Evolutionary conservation across 2,329 filamentous ascomycete genomes (phyloP).

Genomic region (Neofusicoccum kwambonambiense): DNA sequence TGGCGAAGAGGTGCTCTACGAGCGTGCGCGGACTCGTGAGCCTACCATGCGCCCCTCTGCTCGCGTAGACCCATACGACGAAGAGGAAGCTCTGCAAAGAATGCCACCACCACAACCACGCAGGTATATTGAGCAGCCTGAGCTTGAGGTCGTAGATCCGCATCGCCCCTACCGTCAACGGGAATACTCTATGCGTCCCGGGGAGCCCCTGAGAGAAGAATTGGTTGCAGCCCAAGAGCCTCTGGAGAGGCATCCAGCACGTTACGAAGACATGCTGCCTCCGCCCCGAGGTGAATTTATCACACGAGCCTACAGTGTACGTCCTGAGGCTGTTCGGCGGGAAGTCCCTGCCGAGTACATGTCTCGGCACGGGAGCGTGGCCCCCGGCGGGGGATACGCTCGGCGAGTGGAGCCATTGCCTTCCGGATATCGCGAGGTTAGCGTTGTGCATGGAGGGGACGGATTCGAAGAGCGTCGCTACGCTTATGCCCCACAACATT

Average conservation of each 20-base stretch:
- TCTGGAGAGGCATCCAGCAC: conserved; percentile 29
- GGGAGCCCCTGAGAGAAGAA: conserved; percentile 26
- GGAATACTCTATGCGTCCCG: conserved; percentile 57
- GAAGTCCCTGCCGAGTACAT: conserved; percentile 35
- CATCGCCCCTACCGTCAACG: conserved; percentile 54
- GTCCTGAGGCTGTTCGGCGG: conserved; percentile 36
- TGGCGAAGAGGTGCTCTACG: conserved; percentile 63
- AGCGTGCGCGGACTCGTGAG: conserved; percentile 58
- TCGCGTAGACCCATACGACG: conserved; percentile 49
- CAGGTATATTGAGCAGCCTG: conserved; percentile 59
- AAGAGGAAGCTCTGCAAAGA: conserved; percentile 31
- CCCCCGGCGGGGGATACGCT: conserved; percentile 33
- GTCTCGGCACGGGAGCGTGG: conserved; percentile 41
- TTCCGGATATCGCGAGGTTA: conserved; percentile 40
- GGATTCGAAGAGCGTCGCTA: conserved; percentile 33
- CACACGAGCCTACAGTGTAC: conserved; percentile 39
- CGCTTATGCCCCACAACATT: conserved; percentile 25
- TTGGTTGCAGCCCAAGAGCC: conserved; percentile 21
- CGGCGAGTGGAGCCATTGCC: conserved; percentile 26
- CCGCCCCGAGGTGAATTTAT: conserved; percentile 33
- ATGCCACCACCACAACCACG: conserved; percentile 51
- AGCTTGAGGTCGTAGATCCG: conserved; percentile 54
- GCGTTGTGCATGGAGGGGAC: conserved; percentile 38
- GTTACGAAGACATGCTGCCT: conserved; percentile 37
- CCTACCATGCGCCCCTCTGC: conserved; percentile 50